phyloP scores from a whole-genome alignment of 176 grass and related monocot species.

The Poa annua region DNA sequence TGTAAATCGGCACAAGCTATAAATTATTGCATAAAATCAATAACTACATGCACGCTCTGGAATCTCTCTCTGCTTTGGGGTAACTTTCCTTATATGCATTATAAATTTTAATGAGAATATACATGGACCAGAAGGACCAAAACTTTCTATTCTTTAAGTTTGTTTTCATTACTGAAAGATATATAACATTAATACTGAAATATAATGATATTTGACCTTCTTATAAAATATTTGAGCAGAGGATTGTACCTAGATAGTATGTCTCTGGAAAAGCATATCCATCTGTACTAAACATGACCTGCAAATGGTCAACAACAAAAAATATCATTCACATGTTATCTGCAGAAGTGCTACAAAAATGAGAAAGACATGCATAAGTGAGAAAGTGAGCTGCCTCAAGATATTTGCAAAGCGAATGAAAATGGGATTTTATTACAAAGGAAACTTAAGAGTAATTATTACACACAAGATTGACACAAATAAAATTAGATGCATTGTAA shows the following conservation, averaged over 20 bases:
- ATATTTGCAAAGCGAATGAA: slow-evolving; percentile 20
- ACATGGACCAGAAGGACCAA: slow-evolving; percentile 3
- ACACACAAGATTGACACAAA: slow-evolving; percentile 3
- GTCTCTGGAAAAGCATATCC: slow-evolving; percentile 99
- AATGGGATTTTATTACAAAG: slow-evolving; percentile 27
- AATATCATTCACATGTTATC: slow-evolving; percentile 30
- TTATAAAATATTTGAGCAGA: slow-evolving; percentile 26
- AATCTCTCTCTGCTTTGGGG: background rate
- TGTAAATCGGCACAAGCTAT: slow-evolving; percentile 36
- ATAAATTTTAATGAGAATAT: background rate
- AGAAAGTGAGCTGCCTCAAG: background rate
- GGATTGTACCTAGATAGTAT: slow-evolving; percentile 80
- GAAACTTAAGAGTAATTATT: slow-evolving; percentile 19
- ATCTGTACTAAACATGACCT: slow-evolving; percentile 99
- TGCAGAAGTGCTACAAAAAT: slow-evolving; percentile 26
- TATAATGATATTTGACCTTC: slow-evolving; percentile 7
- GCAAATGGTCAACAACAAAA: slow-evolving; percentile 49
- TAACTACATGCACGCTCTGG: background rate
- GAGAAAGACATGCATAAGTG: slow-evolving; percentile 2
- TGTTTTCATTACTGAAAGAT: slow-evolving; percentile 12
- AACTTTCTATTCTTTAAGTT: slow-evolving; percentile 6
- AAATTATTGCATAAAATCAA: slow-evolving; percentile 43
- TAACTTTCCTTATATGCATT: background rate
- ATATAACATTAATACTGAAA: slow-evolving; percentile 26
- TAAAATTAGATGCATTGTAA: slow-evolving; percentile 30